Evolutionary conservation across 192 early-diverging fungal species (phyloP).

Genomic region (Glomus cerebriforme): DNA sequence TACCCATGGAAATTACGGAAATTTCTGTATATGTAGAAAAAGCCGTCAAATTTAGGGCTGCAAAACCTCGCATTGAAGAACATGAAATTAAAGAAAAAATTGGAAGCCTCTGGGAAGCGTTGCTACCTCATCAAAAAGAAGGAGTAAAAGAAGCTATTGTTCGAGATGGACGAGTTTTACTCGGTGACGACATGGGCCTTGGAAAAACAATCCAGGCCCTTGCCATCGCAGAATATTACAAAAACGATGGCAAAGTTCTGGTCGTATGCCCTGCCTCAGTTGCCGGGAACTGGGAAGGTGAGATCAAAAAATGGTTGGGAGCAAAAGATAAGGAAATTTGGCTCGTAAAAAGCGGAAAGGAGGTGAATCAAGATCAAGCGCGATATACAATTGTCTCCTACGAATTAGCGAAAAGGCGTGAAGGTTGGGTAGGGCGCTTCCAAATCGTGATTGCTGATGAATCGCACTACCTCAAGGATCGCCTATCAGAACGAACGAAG

Average conservation of each 20-base stretch:
- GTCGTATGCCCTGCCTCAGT: constrained; percentile 50
- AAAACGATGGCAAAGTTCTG: constrained; percentile 46
- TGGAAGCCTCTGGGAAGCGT: constrained; percentile 22
- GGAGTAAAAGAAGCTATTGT: constrained; percentile 40
- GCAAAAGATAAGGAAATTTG: constrained; percentile 38
- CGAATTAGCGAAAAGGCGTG: not conserved
- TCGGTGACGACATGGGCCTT: constrained; percentile 49
- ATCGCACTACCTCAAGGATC: constrained; percentile 46
- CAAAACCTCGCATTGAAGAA: not conserved
- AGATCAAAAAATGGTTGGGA: constrained; percentile 50
- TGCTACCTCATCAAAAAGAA: constrained; percentile 41
- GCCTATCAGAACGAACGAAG: constrained; percentile 46
- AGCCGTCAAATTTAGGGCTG: not conserved
- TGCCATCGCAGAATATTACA: constrained; percentile 40
- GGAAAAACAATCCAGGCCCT: constrained; percentile 54
- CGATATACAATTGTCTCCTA: not conserved
- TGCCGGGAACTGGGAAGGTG: constrained; percentile 41
- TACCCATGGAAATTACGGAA: not conserved
- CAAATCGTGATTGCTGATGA: constrained; percentile 47
- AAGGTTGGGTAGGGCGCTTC: constrained; percentile 16
- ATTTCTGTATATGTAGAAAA: not conserved
- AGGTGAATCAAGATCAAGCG: not conserved
- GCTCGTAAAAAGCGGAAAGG: not conserved
- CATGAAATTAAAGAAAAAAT: constrained; percentile 5
- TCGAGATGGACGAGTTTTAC: constrained; percentile 38